Conservation (phyloP, 1,139 yeast species). For the Geotrichum histeridarum region DNA sequence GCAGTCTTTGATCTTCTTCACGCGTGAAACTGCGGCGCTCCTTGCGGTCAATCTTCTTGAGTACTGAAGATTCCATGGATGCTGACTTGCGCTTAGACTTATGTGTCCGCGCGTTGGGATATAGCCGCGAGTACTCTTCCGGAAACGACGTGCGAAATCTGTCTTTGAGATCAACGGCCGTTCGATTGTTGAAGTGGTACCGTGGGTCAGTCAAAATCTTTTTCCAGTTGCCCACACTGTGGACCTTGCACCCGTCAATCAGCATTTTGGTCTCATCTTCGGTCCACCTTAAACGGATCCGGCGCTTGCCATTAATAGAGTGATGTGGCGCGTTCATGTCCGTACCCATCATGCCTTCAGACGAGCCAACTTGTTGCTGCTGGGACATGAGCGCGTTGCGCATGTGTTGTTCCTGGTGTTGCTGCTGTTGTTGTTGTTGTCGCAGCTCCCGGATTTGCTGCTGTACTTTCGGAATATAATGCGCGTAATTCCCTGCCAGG, state of each 20-base stretch:
- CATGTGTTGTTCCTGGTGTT: not conserved
- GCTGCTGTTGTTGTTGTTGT: not conserved
- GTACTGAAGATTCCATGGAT: conserved; percentile 19
- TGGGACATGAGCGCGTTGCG: too few relatives aligned
- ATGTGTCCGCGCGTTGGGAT: conserved; percentile 45
- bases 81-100: conserved; percentile 31
- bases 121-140: conserved; percentile 42
- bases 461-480: not conserved
- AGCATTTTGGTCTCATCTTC: conserved; percentile 41
- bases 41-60: conserved; percentile 42
- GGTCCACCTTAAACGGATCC: conserved; percentile 41
- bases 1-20: conserved; percentile 68
- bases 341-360: not conserved
- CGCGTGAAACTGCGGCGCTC: conserved; percentile 49
- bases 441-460: not conserved
- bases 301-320: conserved; percentile 28
- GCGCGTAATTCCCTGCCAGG: not conserved
- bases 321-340: not conserved
- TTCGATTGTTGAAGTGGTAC: conserved; percentile 40
- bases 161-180: conserved; percentile 42
- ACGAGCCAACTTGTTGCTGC: not conserved
- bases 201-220: conserved; percentile 42
- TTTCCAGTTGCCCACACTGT: conserved; percentile 47
- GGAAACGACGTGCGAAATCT: conserved; percentile 44
- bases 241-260: conserved; percentile 42